Evolutionary conservation across 371 early-diverging fungal genomes (phyloP).

Genomic region (Lichtheimia ramosa): DNA sequence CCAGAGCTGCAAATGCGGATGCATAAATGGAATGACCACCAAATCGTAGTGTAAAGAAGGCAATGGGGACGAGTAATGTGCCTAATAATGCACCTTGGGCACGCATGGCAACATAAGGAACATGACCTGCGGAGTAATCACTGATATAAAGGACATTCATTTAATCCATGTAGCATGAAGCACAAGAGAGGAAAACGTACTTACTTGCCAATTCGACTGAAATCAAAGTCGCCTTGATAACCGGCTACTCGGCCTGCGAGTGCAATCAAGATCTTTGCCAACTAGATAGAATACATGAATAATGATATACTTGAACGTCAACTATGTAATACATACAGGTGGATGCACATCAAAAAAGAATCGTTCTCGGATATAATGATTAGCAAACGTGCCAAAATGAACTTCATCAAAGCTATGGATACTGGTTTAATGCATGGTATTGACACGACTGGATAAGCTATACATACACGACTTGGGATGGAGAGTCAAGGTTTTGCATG

Average conservation of each 20-base stretch:
- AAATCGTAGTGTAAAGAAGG: slow-evolving; percentile 79
- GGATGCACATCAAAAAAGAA: slow-evolving; percentile 97
- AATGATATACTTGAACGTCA: no score
- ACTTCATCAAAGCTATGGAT: slow-evolving; percentile 89
- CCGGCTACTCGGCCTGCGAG: slow-evolving; percentile 73
- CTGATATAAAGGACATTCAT: slow-evolving; percentile 3
- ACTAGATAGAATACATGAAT: no score
- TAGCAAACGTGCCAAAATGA: slow-evolving; percentile 99
- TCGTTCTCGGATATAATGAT: slow-evolving; percentile 85
- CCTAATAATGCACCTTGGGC: slow-evolving; percentile 75
- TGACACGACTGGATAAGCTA: background rate
- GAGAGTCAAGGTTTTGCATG: slow-evolving; percentile 4
- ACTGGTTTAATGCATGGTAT: background rate
- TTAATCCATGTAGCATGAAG: background rate
- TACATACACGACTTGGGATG: slow-evolving; percentile 25
- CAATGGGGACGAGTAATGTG: slow-evolving; percentile 72
- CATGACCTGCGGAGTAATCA: slow-evolving; percentile 46
- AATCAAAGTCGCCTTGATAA: slow-evolving; percentile 87
- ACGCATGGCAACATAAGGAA: slow-evolving; percentile 88
- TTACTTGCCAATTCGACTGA: slow-evolving; percentile 82
- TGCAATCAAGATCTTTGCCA: slow-evolving; percentile 95
- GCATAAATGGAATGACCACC: slow-evolving; percentile 71
- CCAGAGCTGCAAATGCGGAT: slow-evolving; percentile 66
- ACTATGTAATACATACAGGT: slow-evolving; percentile 36
- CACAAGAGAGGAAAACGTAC: slow-evolving; percentile 12